Base-by-base conservation (phyloP, 371 early-diverging fungal species). In the Nosema bombycis region DNA sequence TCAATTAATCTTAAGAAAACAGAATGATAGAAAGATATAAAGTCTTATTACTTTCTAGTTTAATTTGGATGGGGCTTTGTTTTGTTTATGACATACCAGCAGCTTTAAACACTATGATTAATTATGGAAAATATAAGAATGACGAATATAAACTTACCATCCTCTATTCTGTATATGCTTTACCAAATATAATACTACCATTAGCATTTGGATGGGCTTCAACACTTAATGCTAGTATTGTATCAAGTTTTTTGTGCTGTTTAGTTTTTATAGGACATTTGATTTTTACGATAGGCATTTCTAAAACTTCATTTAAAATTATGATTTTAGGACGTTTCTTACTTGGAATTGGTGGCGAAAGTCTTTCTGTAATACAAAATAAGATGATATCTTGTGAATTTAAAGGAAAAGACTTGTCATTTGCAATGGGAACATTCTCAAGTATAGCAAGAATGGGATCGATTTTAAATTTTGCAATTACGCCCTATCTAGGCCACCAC, bases 141-240 rank as follows among this genome's bases (percentile, higher is more conserved):
- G 6, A 78, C 63, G 54, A 66, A 69, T 61, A 76, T 72, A 87
- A 89, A 70, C 84, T 91, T 70, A 89, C 89, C 80, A 78, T 89
- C 18, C 85, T 91, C 30, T 92, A 90, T 78, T 86, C 89, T 0
- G 86, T 88, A 23, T 90, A 90, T 80, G 86, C 89, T 4, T 72
- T 91, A 0, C 91, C 91, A 18, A 91, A 91, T 80, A 88, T 90
- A 32, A 80, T 91, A 73, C 84, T 89, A 14, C 91, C 92, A 0
- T 83, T 90, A 24, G 21, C 90, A 4, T 89, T 89, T 34, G 89
- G 90, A 21, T 78, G 84, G 29, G 80, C 87, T 4, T 78, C 87
- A 6, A 88, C 89, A 71, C 58, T 56, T 24, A 79, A 85, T 6
- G 78, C 86, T 15, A 78, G 79, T 26, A 57, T 61, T 34, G 82